Evolutionary conservation across 2,329 filamentous ascomycete genomes (phyloP), one percentile per base, ranked within the genome.

Genomic region (Allantophomopsis cytisporea): DNA sequence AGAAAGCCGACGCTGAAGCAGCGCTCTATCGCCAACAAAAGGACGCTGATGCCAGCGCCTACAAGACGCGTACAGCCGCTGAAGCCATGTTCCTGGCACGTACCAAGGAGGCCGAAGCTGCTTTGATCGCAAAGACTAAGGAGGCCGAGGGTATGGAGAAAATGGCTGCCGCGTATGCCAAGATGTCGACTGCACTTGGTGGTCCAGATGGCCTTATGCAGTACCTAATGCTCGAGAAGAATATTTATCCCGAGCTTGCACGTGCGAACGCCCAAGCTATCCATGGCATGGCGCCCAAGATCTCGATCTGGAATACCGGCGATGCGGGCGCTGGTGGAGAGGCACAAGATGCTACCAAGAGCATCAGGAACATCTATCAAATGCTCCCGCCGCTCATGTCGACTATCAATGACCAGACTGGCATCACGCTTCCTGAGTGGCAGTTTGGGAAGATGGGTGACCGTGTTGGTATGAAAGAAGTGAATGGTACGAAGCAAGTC

Each of bases 371-470:
- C 49, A 70, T 93, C 31, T 88, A 91, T 63, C 85, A 91, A 66
- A 82, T 78, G 56, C 64, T 93, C 44, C 86, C 86, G 30, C 86
- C 86, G 5, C 67, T 93, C 15, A 78, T 93, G 63, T 77, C 72
- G 8, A 93, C 86, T 0, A 89, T 94, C 52, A 80, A 91, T 50
- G 85, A 93, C 43, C 86, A 94, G 65, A 93, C 85, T 0, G 85
- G 85, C 1, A 87, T 93, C 52, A 69, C 71, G 1, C 75, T 88
- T 6, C 86, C 86, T 1, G 73, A 73, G 51, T 93, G 86, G 86
- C 73, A 78, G 55, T 77, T 77, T 54, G 73, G 73, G 0, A 63
- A 61, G 32, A 47, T 70, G 31, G 59, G 61, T 5, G 48, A 28
- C 5, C 23, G 23, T 28, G 23, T 10, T 8, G 23, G 11, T 12